Conservation (phyloP, 305 asterid species). For the Andrographis paniculata region DNA sequence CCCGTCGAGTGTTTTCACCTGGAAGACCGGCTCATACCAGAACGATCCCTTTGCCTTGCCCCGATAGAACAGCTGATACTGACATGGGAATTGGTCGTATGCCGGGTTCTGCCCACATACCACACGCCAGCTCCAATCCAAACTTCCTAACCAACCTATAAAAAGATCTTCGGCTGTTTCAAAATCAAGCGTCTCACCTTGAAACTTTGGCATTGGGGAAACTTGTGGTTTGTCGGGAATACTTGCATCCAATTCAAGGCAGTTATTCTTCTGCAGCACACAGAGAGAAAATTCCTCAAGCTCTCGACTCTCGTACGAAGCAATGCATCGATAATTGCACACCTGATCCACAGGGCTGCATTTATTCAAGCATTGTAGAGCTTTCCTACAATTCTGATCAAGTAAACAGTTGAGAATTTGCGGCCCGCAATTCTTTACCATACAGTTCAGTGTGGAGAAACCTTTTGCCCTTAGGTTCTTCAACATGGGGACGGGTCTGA, state of each 20-base stretch:
- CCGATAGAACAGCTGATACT: slow-evolving; percentile 77
- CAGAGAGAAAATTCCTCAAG: slow-evolving; percentile 81
- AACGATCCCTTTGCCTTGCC: slow-evolving; percentile 87
- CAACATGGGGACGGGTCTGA: slow-evolving; percentile 59
- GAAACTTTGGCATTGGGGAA: slow-evolving; percentile 47
- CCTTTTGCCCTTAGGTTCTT: slow-evolving; percentile 86
- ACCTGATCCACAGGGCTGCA: slow-evolving; percentile 95
- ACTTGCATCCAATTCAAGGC: slow-evolving; percentile 70
- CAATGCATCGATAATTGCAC: slow-evolving; percentile 77
- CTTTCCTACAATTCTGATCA: slow-evolving; percentile 81
- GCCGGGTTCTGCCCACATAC: slow-evolving; percentile 96
- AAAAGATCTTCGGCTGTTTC: slow-evolving; percentile 84
- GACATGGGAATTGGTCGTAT: slow-evolving; percentile 94
- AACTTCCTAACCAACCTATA: slow-evolving; percentile 74
- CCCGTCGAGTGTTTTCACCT: slow-evolving; percentile 59
- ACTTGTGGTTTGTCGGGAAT: slow-evolving; percentile 69
- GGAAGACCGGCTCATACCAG: slow-evolving; percentile 92
- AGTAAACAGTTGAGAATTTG: slow-evolving; percentile 70
- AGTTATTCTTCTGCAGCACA: slow-evolving; percentile 73
- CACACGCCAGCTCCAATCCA: slow-evolving; percentile 94
- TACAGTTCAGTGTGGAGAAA: slow-evolving; percentile 63
- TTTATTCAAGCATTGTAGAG: slow-evolving; percentile 78
- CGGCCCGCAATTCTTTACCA: slow-evolving; percentile 70
- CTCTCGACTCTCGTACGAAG: slow-evolving; percentile 69
- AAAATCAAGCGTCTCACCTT: slow-evolving; percentile 42